Conservation (phyloP, 108 stramenopile genomes). For the Cyclostephanos tholiformis region DNA sequence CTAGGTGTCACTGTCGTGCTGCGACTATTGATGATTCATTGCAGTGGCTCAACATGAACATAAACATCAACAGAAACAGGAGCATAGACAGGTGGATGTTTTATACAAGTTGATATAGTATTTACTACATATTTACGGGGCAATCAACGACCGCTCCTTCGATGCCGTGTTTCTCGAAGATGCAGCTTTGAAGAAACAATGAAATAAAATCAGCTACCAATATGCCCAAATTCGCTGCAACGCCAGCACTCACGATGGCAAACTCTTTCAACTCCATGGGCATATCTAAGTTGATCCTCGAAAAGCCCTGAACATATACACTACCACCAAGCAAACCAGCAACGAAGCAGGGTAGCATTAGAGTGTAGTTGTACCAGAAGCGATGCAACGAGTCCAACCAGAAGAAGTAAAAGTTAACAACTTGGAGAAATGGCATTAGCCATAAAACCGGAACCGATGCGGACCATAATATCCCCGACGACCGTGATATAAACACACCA, state of each 20-base stretch:
- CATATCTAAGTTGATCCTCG: slow-evolving; percentile 62
- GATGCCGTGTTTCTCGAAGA: neutral
- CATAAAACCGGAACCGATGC: slow-evolving; percentile 60
- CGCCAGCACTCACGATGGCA: neutral
- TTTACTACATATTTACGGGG: neutral
- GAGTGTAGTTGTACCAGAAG: slow-evolving; percentile 39
- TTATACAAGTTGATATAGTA: neutral
- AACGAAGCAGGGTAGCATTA: slow-evolving; percentile 57
- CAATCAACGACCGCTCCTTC: neutral
- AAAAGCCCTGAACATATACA: slow-evolving; percentile 81
- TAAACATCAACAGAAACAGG: too few species aligned
- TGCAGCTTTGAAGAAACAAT: neutral
- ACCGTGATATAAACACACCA: slow-evolving; percentile 78
- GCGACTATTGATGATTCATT: too few species aligned
- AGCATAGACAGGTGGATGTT: too few species aligned
- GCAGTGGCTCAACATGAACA: too few species aligned
- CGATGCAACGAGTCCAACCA: slow-evolving; percentile 40
- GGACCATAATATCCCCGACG: slow-evolving; percentile 58
- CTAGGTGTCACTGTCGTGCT: too few species aligned
- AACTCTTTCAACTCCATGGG: slow-evolving; percentile 64
- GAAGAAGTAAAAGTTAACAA: slow-evolving; percentile 69
- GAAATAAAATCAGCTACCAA: neutral
- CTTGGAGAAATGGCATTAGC: slow-evolving; percentile 74
- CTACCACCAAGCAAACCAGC: slow-evolving; percentile 80
- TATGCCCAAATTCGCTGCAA: neutral